A percentile compares a stretch with the other conserved stretches of the same genome.
Evolutionary conservation across 2,329 filamentous ascomycete genomes (phyloP).

Genomic region (Colletotrichum limetticola): DNA sequence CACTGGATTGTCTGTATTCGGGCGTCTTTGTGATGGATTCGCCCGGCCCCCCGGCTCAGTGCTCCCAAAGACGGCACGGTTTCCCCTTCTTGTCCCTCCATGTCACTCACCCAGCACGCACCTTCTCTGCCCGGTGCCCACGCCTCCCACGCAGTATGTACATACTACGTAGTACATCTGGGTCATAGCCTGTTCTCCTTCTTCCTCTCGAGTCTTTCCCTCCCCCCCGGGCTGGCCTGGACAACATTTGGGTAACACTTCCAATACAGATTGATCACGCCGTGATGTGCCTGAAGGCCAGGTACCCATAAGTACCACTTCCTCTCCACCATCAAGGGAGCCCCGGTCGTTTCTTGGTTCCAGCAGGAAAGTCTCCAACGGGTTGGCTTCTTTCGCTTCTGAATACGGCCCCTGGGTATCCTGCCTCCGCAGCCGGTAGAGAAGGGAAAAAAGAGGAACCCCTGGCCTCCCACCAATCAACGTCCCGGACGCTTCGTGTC

Average conservation of each 20-base stretch:
- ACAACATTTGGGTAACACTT: too few species aligned
- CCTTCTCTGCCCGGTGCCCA: neutral
- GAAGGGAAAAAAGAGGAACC: neutral
- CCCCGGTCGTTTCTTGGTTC: neutral
- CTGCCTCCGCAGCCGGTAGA: constrained; percentile 18
- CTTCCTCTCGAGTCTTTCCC: neutral
- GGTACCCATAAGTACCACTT: neutral
- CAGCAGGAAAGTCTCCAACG: constrained; percentile 11
- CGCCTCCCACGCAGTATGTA: neutral
- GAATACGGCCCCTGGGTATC: constrained; percentile 8
- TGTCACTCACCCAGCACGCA: neutral
- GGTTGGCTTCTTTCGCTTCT: constrained; percentile 14
- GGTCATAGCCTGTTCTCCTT: neutral
- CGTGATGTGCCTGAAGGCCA: neutral
- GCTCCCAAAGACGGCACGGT: constrained; percentile 12
- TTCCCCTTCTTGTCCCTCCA: neutral
- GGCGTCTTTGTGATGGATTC: neutral
- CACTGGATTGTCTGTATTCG: neutral
- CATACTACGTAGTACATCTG: neutral
- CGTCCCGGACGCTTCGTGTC: constrained; percentile 25
- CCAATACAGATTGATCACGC: neutral
- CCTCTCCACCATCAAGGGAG: neutral
- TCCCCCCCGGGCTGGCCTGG: too few species aligned
- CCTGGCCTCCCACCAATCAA: constrained; percentile 19
- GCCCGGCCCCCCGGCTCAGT: neutral